Base-by-base conservation (phyloP, 768 basidiomycete genomes). In the Scleroderma citrinum region DNA sequence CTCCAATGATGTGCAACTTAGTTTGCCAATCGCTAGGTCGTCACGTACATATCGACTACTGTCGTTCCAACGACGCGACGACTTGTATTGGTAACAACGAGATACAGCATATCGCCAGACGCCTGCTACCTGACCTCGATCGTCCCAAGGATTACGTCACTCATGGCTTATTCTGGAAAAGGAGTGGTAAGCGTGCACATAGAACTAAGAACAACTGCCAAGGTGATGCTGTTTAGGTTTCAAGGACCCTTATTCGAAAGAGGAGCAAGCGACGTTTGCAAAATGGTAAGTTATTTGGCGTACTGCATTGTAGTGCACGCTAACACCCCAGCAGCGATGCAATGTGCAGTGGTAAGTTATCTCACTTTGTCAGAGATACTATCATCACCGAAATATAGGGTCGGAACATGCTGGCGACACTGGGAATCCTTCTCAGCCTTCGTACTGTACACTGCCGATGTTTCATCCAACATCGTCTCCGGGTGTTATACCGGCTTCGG, bases 1-100 rank as follows among this genome's bases (percentile, higher is more conserved):
- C 79, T 0, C 81, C 81, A 0, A 79, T 82, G 77, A 71, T 83
- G 69, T 83, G 82, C 56, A 81, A 71, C 40, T 67, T 82, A n/a
- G 59, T 79, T 23, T 83, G 80, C 53, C 69, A 72, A 1, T 64
- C 75, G 13, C 67, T 82, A 62, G 82, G 81, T 0, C 62, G 83
- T n/a, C 82, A 83, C 44, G 65, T 66, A 1, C 82, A 83, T 56
- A 64, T 83, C 30, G 79, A 76, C 52, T 77, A 74, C 48, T 83
- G 82, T 54, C 73, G 78, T 1, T 65, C 74, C 2, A 58, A 67
- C 34, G 57, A 65, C n/a, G 61, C 51, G 10, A 58, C 58, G 0
- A 46, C 56, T 4, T 84, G 82, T 57, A 45, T 42, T 10, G 62
- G 59, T 2, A 73, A 69, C 1, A 53, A 65, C 2, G 78, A 79